Evolutionary conservation across 805 yeast species (phyloP).

Genomic region (Hanseniaspora occidentalis): DNA sequence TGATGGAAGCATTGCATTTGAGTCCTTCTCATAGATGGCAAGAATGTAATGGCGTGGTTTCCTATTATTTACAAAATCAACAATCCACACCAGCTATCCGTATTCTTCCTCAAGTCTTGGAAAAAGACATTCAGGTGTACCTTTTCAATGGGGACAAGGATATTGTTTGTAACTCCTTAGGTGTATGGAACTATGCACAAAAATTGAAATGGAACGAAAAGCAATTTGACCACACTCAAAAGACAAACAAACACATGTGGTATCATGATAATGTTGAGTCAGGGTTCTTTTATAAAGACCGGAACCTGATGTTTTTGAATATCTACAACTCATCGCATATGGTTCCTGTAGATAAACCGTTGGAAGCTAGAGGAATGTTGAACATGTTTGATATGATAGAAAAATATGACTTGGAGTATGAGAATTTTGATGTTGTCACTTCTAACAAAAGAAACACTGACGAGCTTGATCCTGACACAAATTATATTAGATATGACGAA

Average conservation of each 20-base stretch:
- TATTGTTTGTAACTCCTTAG: conserved; percentile 72
- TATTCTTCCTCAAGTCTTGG: conserved; percentile 54
- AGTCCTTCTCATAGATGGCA: conserved; percentile 39
- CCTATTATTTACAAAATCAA: conserved; percentile 34
- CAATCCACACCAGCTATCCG: conserved; percentile 46
- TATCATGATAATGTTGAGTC: conserved; percentile 27
- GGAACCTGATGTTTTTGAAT: conserved; percentile 66
- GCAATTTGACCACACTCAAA: conserved; percentile 22
- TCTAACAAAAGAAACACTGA: background rate
- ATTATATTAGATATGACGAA: background rate
- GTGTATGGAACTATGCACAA: conserved; percentile 55
- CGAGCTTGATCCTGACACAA: conserved; percentile 1
- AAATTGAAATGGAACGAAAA: conserved; percentile 54
- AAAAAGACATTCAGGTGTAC: conserved; percentile 43
- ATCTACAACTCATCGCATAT: conserved; percentile 77
- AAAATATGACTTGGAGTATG: background rate
- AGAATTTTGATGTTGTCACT: background rate
- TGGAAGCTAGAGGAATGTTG: conserved; percentile 54
- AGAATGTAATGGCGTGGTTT: conserved; percentile 64
- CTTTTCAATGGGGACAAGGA: conserved; percentile 84
- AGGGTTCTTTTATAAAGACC: conserved; percentile 39
- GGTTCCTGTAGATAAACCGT: conserved; percentile 81
- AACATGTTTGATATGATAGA: conserved; percentile 27
- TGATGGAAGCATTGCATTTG: conserved; percentile 42
- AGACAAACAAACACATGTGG: conserved; percentile 10